A percentile compares a stretch with the other conserved stretches of the same genome.
phyloP scores from a whole-genome alignment of 129 eudicot species.

The Lactuca saligna region DNA sequence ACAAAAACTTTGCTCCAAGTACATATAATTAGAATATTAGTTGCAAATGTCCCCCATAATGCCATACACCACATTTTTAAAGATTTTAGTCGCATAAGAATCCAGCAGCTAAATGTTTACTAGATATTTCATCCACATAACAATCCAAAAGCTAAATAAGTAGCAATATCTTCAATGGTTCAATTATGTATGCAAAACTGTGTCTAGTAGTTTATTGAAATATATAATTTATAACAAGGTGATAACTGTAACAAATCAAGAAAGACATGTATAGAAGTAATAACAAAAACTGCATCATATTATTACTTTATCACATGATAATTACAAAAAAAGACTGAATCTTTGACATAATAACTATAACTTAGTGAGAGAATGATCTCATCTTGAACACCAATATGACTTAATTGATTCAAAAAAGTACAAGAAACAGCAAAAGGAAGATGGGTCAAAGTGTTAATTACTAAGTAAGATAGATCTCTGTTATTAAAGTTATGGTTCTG shows the following conservation, averaged over 20 bases:
- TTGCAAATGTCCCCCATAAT: background rate
- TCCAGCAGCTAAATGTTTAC: constrained; percentile 3
- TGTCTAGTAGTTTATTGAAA: background rate
- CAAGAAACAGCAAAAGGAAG: constrained; percentile 23
- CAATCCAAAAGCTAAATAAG: constrained; percentile 1
- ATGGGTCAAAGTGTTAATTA: constrained; percentile 31
- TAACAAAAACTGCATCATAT: constrained; percentile 9
- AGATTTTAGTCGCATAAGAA: constrained; percentile 4
- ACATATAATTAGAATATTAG: constrained; percentile 10
- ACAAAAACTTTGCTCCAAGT: constrained; percentile 8
- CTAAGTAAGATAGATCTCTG: constrained; percentile 20
- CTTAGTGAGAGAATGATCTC: background rate
- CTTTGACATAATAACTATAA: constrained; percentile 13
- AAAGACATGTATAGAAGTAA: constrained; percentile 8
- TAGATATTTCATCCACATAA: constrained; percentile 7
- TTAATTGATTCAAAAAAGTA: background rate
- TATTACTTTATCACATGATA: constrained; percentile 36
- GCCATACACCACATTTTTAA: constrained; percentile 13
- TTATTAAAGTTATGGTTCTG: constrained; percentile 5
- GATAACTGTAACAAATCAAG: constrained; percentile 12
- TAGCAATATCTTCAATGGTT: background rate
- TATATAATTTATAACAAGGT: background rate
- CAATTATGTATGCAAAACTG: background rate
- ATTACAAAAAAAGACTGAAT: constrained; percentile 25
- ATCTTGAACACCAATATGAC: constrained; percentile 11